Percentiles rank a stretch among this genome's conserved stretches.
Evolutionary conservation across 768 basidiomycete genomes (phyloP).

Genomic region (Psilocybe tampanensis): DNA sequence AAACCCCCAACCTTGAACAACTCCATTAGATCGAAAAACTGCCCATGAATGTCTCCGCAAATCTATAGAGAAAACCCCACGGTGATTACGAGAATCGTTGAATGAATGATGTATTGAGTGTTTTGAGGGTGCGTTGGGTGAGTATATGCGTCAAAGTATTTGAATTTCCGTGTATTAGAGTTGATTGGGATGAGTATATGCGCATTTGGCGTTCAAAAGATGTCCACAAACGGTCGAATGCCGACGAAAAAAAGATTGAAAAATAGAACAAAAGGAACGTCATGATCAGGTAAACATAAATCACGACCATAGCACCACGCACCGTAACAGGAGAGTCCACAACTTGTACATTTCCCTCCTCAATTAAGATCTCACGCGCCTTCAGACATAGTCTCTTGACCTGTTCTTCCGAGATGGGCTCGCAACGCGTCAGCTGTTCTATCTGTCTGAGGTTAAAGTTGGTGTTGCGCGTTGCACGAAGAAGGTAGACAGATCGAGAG

Average conservation of each 20-base stretch:
- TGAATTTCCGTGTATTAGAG: no score
- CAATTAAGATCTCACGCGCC: slow-evolving; percentile 94
- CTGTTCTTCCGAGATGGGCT: slow-evolving; percentile 93
- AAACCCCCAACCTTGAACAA: slow-evolving; percentile 91
- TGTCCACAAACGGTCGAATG: background rate
- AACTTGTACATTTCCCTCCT: slow-evolving; percentile 96
- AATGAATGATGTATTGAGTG: background rate
- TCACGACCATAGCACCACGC: slow-evolving; percentile 30
- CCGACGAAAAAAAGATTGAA: slow-evolving; percentile 11
- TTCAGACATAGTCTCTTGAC: slow-evolving; percentile 96
- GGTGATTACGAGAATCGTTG: background rate
- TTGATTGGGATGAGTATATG: no score
- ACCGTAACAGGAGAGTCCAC: slow-evolving; percentile 97
- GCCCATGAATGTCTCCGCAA: slow-evolving; percentile 96
- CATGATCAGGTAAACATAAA: no score
- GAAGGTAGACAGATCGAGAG: background rate
- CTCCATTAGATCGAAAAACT: slow-evolving; percentile 96
- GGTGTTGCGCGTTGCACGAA: background rate
- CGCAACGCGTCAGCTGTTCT: slow-evolving; percentile 89
- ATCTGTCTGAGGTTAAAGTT: slow-evolving; percentile 69
- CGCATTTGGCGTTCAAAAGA: slow-evolving; percentile 2
- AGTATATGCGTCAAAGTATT: no score
- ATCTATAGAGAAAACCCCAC: slow-evolving; percentile 63
- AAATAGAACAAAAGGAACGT: no score
- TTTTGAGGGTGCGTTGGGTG: no score